phyloP scores from a whole-genome alignment of 2,329 filamentous ascomycete genomes.

The Alternaria sp. region DNA sequence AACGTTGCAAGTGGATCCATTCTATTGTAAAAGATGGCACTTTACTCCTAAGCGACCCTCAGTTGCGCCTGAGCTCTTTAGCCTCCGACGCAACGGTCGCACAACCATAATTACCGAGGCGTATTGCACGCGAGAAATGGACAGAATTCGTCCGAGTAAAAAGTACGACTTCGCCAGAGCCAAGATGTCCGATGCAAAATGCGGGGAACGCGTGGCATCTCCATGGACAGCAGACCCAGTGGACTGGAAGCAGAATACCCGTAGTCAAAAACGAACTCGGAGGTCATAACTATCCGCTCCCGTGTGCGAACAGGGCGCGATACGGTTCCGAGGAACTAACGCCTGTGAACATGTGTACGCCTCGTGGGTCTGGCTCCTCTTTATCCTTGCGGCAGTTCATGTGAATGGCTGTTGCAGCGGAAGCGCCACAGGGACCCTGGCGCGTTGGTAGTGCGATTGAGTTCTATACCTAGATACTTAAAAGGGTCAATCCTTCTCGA shows the following conservation, averaged over 20 bases:
- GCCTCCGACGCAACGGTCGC: neutral
- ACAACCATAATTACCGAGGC: neutral
- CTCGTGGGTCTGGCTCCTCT: neutral
- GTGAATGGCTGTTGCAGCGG: neutral
- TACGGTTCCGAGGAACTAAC: neutral
- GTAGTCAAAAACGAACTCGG: neutral
- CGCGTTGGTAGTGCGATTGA: neutral
- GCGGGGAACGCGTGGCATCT: neutral
- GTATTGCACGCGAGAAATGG: neutral
- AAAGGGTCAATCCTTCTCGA: neutral
- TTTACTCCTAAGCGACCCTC: neutral
- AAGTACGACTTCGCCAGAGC: neutral
- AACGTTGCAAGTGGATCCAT: neutral
- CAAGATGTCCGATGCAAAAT: neutral
- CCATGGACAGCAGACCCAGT: neutral
- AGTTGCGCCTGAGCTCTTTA: neutral
- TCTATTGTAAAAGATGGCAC: neutral
- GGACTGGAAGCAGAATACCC: neutral
- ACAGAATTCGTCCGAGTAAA: neutral
- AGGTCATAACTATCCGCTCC: neutral
- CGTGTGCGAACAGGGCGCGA: neutral
- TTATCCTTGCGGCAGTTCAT: neutral
- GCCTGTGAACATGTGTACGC: neutral
- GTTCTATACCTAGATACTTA: neutral
- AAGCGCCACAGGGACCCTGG: neutral